Evolutionary conservation across 495 filamentous ascomycete genomes (phyloP).

Genomic region (Hypomontagnella monticulosa): DNA sequence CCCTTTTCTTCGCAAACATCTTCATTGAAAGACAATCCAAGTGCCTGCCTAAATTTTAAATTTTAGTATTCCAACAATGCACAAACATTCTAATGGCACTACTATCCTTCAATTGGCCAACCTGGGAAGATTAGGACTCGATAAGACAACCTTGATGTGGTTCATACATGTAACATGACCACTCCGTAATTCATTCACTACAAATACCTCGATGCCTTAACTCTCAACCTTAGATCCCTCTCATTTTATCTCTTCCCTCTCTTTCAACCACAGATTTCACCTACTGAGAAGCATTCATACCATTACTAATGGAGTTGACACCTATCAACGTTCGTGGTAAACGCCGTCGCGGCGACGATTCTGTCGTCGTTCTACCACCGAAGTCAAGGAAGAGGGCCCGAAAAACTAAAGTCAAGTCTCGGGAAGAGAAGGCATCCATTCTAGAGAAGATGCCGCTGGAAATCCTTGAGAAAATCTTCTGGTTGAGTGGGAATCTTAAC

Average conservation of each 20-base stretch:
- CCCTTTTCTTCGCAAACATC: too few relatives aligned
- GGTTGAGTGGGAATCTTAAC: constrained; percentile 51
- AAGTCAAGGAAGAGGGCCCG: constrained; percentile 25
- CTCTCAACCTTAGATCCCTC: too few relatives aligned
- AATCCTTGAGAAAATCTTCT: constrained; percentile 54
- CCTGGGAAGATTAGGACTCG: neutral
- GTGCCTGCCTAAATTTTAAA: too few relatives aligned
- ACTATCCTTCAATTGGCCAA: neutral
- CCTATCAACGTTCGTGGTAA: constrained; percentile 43
- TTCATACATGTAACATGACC: neutral
- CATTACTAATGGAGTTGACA: constrained; percentile 40
- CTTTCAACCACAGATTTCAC: neutral
- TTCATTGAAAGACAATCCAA: too few relatives aligned
- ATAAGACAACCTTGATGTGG: neutral
- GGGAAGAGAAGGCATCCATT: constrained; percentile 29
- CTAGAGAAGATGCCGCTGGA: constrained; percentile 54
- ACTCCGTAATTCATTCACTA: too few relatives aligned
- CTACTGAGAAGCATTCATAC: neutral
- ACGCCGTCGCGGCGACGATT: constrained; percentile 28
- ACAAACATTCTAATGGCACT: neutral
- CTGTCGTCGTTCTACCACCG: neutral
- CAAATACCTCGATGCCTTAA: too few relatives aligned
- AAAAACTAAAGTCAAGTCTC: neutral
- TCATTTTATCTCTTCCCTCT: neutral
- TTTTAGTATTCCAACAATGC: neutral